These are phyloP conservation scores for Euptelea pleiosperma DNA, from an alignment of 164 flowering plant species.

Conservation along the genomic window DNA sequence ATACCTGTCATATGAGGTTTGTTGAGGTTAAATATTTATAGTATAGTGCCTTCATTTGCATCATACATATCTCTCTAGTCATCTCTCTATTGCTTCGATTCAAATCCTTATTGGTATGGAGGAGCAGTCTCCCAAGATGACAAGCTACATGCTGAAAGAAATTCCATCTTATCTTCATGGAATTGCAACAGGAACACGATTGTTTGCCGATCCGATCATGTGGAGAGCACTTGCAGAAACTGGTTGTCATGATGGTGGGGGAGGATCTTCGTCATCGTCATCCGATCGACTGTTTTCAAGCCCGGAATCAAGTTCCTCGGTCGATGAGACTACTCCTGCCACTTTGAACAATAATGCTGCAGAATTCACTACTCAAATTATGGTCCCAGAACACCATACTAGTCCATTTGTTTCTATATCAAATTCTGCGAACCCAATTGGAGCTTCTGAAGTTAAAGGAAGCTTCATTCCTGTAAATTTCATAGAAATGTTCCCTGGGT, in stretches of 20 bases:
- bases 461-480: constrained; percentile 31
- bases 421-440: constrained; percentile 9
- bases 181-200: constrained; percentile 16
- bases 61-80: constrained; percentile 13
- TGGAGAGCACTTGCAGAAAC: constrained; percentile 17
- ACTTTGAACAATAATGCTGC: constrained; percentile 13
- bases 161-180: constrained; percentile 22
- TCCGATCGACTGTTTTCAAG: constrained; percentile 24
- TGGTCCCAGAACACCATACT: constrained; percentile 6
- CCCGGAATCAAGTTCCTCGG: constrained; percentile 29
- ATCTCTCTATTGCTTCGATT: neutral
- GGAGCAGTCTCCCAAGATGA: constrained; percentile 34
- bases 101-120: constrained; percentile 23
- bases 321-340: constrained; percentile 8
- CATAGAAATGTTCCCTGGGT: constrained; percentile 37
- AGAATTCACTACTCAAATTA: constrained; percentile 16
- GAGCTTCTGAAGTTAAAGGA: constrained; percentile 11
- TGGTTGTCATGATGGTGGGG: constrained; percentile 16
- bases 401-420: constrained; percentile 17
- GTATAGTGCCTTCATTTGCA: constrained; percentile 12
- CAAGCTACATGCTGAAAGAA: constrained; percentile 30
- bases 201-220: constrained; percentile 18
- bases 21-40: constrained; percentile 21
- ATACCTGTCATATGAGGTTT: constrained; percentile 13
- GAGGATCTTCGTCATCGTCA: constrained; percentile 9